Base-by-base conservation (phyloP, 192 early-diverging fungal species). In the Gryganskiella cystojenkinii region DNA sequence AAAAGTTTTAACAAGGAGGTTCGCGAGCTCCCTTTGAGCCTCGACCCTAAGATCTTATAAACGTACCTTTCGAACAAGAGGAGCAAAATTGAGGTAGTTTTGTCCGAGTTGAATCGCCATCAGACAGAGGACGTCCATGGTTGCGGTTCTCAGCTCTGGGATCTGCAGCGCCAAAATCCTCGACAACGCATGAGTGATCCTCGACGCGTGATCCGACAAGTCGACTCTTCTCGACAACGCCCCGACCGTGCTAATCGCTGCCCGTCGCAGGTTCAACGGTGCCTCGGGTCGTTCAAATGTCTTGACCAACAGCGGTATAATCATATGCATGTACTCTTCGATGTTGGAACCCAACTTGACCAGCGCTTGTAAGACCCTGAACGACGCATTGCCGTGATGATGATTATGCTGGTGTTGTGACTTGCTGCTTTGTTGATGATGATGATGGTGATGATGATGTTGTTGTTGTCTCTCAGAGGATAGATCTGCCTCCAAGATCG, bases 261-360 rank as follows among this genome's bases (percentile, higher is more conserved):
- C 72, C 51, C 86, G 85, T 19, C 92, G 80, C 20, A 97, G 62
- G 28, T 71, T 66, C 17, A 84, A 56, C 0, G 92, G 91, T 3
- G 86, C 84, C 45, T 89, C 91, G 2, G 85, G 71, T 42, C 85
- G 86, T 56, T 98, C 95, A 71, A 98, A 90, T 11, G 94, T 83
- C 57, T 86, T 81, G 25, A 97, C 90, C 13, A 98, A 83, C 2
- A 89, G 88, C 9, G 95, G 96, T 58, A 97, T 90, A 19, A 98
- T 89, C 20, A 98, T 83, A 75, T 95, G 92, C 81, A 98, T 85
- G 65, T 97, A 98, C 61, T 94, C 95, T 64, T 98, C 96, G 45
- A 97, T 87, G 61, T 94, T 95, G 3, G 91, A 82, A 3, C 94
- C 94, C 82, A 98, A 92, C 6, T 91, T 89, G 9, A 89, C 81